Evolutionary conservation across 108 stramenopile species (phyloP).

Genomic region (Fragilaria radians): DNA sequence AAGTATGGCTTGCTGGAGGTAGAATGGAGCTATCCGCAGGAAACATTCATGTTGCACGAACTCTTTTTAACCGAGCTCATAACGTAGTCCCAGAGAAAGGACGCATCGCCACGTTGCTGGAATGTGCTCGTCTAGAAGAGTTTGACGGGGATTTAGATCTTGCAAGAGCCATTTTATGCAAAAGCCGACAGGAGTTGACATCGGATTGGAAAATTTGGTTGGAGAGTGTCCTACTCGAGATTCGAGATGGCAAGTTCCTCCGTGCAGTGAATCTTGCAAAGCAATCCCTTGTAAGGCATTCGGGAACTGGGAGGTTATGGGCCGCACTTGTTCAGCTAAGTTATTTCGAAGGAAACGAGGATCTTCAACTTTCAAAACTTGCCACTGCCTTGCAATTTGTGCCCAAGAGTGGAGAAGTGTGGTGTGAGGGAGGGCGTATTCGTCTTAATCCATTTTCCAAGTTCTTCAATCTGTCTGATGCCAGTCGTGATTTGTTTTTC

Average conservation of each 20-base stretch:
- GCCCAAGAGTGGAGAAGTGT: conserved; percentile 97
- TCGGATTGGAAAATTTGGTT: conserved; percentile 96
- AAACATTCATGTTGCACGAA: conserved; percentile 57
- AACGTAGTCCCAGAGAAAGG: conserved; percentile 88
- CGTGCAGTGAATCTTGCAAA: conserved; percentile 66
- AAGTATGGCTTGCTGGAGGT: conserved; percentile 93
- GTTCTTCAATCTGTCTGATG: conserved; percentile 75
- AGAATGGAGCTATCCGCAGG: conserved; percentile 91
- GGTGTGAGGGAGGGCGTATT: conserved; percentile 93
- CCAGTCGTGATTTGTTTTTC: conserved; percentile 80
- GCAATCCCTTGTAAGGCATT: conserved; percentile 76
- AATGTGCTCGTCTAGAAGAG: conserved; percentile 91
- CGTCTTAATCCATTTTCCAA: conserved; percentile 77
- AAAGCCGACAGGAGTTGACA: conserved; percentile 67
- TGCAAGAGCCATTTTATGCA: conserved; percentile 79
- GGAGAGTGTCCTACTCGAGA: conserved; percentile 87
- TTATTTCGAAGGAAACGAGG: conserved; percentile 68
- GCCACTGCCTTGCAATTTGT: conserved; percentile 84
- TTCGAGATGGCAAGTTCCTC: conserved; percentile 50
- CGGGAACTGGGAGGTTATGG: conserved; percentile 96
- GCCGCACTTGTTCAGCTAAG: conserved; percentile 90
- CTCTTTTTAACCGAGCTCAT: conserved; percentile 84
- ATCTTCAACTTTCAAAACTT: conserved; percentile 61
- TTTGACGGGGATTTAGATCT: conserved; percentile 75
- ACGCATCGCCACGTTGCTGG: conserved; percentile 77